Evolutionary conservation across 2,329 filamentous ascomycete species (phyloP).

Genomic region (Lecanicillium sp.): DNA sequence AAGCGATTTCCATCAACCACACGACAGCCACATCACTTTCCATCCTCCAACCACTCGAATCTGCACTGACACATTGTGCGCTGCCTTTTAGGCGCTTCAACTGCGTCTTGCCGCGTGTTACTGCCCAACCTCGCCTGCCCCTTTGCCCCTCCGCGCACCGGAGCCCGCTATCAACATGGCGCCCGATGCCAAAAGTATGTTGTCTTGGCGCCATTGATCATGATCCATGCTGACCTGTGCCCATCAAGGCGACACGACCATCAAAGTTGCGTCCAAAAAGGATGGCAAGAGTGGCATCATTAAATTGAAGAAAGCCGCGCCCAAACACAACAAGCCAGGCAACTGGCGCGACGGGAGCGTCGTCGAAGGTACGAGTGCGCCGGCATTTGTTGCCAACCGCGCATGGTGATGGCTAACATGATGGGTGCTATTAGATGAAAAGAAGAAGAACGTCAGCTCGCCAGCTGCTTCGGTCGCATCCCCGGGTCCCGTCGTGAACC

Average conservation of each 20-base stretch:
- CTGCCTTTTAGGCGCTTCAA: not conserved
- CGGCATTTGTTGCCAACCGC: not conserved
- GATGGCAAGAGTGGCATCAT: slow-evolving; percentile 42
- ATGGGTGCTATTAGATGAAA: slow-evolving; percentile 37
- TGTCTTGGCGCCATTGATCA: not conserved
- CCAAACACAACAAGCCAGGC: slow-evolving; percentile 58
- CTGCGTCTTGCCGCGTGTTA: not conserved
- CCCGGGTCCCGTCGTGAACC: slow-evolving; percentile 52
- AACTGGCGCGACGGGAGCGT: slow-evolving; percentile 65
- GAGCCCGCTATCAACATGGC: slow-evolving; percentile 4
- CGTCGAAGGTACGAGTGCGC: slow-evolving; percentile 44
- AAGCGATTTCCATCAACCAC: not conserved
- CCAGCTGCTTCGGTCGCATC: slow-evolving; percentile 34
- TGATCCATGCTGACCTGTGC: not conserved
- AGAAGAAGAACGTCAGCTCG: slow-evolving; percentile 42
- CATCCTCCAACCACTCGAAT: not conserved
- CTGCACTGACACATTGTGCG: not conserved
- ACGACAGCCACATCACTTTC: slow-evolving; percentile 1
- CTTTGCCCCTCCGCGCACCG: too few species aligned
- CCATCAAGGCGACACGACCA: too few species aligned
- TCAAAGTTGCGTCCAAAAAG: slow-evolving; percentile 53
- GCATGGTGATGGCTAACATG: slow-evolving; percentile 6
- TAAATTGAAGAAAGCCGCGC: slow-evolving; percentile 55
- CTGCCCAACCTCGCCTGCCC: too few species aligned
- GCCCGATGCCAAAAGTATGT: slow-evolving; percentile 9